These are phyloP conservation scores for Bonia amplexicaulis DNA, from an alignment of 176 grass and related monocot species.

Conservation along the genomic window DNA sequence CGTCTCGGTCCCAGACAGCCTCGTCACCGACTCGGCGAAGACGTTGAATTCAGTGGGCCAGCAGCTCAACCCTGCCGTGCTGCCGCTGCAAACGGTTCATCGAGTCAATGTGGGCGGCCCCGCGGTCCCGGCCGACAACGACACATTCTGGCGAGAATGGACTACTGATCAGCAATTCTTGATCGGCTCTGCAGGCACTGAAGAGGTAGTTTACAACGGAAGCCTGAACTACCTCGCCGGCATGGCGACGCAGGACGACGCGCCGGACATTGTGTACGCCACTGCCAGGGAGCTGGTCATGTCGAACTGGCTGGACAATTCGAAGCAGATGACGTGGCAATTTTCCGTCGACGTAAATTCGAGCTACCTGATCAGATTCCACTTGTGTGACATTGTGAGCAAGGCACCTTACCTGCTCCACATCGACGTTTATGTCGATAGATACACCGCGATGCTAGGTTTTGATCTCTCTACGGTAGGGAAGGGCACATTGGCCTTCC, in stretches of 20 bases:
- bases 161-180: slow-evolving; percentile 26
- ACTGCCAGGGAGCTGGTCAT: slow-evolving; percentile 60
- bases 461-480: slow-evolving; percentile 39
- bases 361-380: slow-evolving; percentile 62
- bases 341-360: slow-evolving; percentile 41
- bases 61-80: slow-evolving; percentile 11
- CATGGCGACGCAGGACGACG: slow-evolving; percentile 34
- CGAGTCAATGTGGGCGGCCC: slow-evolving; percentile 63
- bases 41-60: background rate
- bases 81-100: slow-evolving; percentile 50
- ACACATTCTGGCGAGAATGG: slow-evolving; percentile 70
- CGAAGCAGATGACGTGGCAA: slow-evolving; percentile 63
- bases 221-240: slow-evolving; percentile 13
- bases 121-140: slow-evolving; percentile 27
- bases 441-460: background rate
- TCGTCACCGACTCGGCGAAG: slow-evolving; percentile 8
- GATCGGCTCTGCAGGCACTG: background rate
- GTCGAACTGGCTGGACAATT: too few species aligned
- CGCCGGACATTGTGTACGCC: slow-evolving; percentile 55
- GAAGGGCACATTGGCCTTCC: slow-evolving; percentile 23
- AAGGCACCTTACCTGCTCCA: background rate
- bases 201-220: background rate
- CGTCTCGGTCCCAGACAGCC: slow-evolving; percentile 51
- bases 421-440: slow-evolving; percentile 38
- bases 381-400: slow-evolving; percentile 68